These are phyloP conservation scores for Lippia alba DNA, from an alignment of 305 asterid genomes.

Conservation along the genomic window DNA sequence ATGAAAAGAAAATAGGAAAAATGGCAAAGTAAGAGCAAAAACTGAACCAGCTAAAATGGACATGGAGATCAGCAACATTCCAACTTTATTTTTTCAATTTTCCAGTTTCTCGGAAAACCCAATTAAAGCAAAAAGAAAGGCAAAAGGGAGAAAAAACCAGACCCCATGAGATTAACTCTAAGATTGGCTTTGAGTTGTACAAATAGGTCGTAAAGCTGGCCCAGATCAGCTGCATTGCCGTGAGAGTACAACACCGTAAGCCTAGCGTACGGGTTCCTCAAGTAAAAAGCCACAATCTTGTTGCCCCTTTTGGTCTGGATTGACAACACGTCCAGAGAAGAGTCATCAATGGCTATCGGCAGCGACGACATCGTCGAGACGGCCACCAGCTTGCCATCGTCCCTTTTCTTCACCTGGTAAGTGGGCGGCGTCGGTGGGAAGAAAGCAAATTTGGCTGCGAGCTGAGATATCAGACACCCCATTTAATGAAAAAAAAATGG, in stretches of 20 bases:
- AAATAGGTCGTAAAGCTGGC: constrained; percentile 95
- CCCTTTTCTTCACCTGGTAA: constrained; percentile 76
- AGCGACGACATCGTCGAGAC: constrained; percentile 71
- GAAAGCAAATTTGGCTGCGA: constrained; percentile 96
- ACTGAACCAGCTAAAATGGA: constrained; percentile 4
- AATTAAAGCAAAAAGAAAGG: neutral
- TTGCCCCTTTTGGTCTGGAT: constrained; percentile 78
- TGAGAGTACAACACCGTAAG: constrained; percentile 89
- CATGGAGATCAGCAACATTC: constrained; percentile 20
- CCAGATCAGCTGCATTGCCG: constrained; percentile 99
- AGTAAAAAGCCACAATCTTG: constrained; percentile 85
- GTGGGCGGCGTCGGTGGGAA: constrained; percentile 95
- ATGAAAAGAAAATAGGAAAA: constrained; percentile 1
- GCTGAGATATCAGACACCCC: constrained; percentile 88
- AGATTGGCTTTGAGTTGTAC: constrained; percentile 95
- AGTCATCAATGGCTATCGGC: constrained; percentile 74
- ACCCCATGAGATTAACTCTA: constrained; percentile 94
- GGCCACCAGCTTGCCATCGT: constrained; percentile 75
- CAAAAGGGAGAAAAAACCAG: constrained; percentile 18
- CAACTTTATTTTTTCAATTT: neutral
- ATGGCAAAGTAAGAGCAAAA: neutral
- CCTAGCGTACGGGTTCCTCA: constrained; percentile 84
- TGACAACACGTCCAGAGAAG: constrained; percentile 67
- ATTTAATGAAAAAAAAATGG: constrained; percentile 31
- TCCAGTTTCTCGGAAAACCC: neutral